Evolutionary conservation across 2,329 filamentous ascomycete genomes (phyloP), one percentile per base, ranked within the genome.

Genomic region (Fusarium sp.): DNA sequence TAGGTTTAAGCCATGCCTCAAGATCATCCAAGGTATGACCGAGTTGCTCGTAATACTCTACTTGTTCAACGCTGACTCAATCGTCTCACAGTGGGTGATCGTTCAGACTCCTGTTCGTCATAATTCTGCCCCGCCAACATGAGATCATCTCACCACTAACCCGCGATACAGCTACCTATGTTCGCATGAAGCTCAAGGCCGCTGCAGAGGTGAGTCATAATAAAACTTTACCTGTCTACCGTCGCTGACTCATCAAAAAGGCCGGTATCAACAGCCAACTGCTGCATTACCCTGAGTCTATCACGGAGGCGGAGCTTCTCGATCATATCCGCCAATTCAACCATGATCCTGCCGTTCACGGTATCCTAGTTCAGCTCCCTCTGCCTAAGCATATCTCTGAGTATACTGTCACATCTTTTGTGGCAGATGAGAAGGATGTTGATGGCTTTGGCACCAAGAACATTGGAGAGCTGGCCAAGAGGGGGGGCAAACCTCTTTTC

Each of bases 171-270:
- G 93, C 92, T 79, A 98, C 95, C 58, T 99, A 99, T 93, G 95
- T 99, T 84, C 95, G 95, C 85, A 99, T 99, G 96, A 99, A 99
- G 87, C 86, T 98, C 80, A 99, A 98, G 89, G 96, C 96, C 75
- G 96, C 96, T 65, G 87, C 93, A 82, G 96, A 98, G 89, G 93
- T 95, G 86, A 77, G 85, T 59, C 28, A 55, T 10, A 15, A 12
- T 38, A 7, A 16, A 7, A 5, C 16, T 8, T 11, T 20, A n/a
- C 73, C 62, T 72, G 56, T 38, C 39, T 44, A 28, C 20, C 22
- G 14, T 54, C 30, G 56, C 38, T 50, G 30, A 53, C 42, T 39
- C 30, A 54, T 16, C 18, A 13, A 20, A 53, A 77, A 95, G 93
- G 95, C 95, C 79, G 94, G 94, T 79, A 98, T 99, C 80, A 87